Base-by-base conservation (phyloP, 192 early-diverging fungal species). In the Dimargaris verticillata region DNA sequence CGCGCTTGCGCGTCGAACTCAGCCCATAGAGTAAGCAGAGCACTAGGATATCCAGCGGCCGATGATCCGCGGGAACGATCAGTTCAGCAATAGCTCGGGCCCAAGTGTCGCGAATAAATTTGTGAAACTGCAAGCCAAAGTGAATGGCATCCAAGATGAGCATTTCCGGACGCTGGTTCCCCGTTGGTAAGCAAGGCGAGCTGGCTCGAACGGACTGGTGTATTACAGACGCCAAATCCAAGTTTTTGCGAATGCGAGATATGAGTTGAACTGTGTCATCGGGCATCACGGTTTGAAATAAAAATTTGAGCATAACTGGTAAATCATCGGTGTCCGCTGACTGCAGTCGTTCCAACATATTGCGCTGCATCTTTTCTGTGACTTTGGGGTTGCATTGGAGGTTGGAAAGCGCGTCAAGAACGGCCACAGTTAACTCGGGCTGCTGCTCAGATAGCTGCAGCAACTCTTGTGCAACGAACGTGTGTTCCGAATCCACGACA, bases 31-130 rank as follows among this genome's bases (percentile, higher is more conserved):
- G 48, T 12, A 72, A 62, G 41, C 72, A 63, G 24, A 76, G 60
- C 45, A 76, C 74, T 33, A 67, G 65, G 2, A 76, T n/a, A 25
- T 76, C 74, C 44, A 76, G 62, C 3, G 69, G 67, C 2, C 64
- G 68, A 46, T 76, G 74, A 2, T 68, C 18, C 2, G 64, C 84
- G 17, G 72, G 62, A 10, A 67, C 58, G 17, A 73, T 64, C 0
- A 76, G 61, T 10, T 74, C 79, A 0, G 62, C 64, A n/a, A 87
- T 74, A 4, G 74, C 66, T 62, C 78, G 83, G 24, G 80, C 64
- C 87, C 87, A 89, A 2, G 79, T 78, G 51, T 85, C 82, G 28
- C 76, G 74, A 45, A 89, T 67, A 61, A 82, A 83, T 52, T 80
- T 81, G 52, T 86, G 79, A 42, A 80, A 78, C 38, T 80, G 74